These are phyloP conservation scores for Vigna reflexopilosa DNA, from an alignment of 306 rosid genomes.

Conservation along the genomic window DNA sequence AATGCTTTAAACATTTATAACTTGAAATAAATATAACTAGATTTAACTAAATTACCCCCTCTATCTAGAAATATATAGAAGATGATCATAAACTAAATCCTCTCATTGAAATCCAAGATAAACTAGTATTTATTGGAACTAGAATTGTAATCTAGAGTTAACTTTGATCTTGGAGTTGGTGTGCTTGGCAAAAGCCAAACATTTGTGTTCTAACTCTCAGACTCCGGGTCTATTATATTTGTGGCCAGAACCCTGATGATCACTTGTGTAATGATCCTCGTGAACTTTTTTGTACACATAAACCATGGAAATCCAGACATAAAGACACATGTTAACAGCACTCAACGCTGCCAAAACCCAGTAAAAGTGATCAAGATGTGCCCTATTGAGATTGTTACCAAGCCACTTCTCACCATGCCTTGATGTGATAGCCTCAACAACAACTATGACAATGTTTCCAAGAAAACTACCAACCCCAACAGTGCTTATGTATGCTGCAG, in stretches of 20 bases:
- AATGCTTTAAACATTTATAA: neutral
- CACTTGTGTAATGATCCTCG: slow-evolving; percentile 39
- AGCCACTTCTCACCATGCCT: slow-evolving; percentile 59
- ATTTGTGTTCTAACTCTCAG: neutral
- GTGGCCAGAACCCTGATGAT: slow-evolving; percentile 32
- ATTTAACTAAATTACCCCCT: slow-evolving; percentile 1
- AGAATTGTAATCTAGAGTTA: neutral
- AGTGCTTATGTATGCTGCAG: slow-evolving; percentile 70
- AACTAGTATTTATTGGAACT: slow-evolving; percentile 30
- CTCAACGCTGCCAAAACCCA: slow-evolving; percentile 71
- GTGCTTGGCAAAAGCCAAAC: slow-evolving; percentile 1
- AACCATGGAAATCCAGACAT: slow-evolving; percentile 51
- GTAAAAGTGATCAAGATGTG: slow-evolving; percentile 71
- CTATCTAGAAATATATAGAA: neutral
- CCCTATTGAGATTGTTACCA: slow-evolving; percentile 62
- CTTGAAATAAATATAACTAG: neutral
- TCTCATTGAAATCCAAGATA: slow-evolving; percentile 19
- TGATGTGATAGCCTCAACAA: slow-evolving; percentile 48
- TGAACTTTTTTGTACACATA: slow-evolving; percentile 65
- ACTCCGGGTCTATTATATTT: slow-evolving; percentile 17
- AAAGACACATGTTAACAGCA: slow-evolving; percentile 56
- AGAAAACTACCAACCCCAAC: slow-evolving; percentile 67
- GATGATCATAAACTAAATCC: neutral
- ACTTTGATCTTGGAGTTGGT: neutral
- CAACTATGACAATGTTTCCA: slow-evolving; percentile 51